Percentiles rank a stretch among this genome's conserved stretches.
Conservation (phyloP, 2,329 filamentous ascomycete genomes). For the Exophiala sp. region DNA sequence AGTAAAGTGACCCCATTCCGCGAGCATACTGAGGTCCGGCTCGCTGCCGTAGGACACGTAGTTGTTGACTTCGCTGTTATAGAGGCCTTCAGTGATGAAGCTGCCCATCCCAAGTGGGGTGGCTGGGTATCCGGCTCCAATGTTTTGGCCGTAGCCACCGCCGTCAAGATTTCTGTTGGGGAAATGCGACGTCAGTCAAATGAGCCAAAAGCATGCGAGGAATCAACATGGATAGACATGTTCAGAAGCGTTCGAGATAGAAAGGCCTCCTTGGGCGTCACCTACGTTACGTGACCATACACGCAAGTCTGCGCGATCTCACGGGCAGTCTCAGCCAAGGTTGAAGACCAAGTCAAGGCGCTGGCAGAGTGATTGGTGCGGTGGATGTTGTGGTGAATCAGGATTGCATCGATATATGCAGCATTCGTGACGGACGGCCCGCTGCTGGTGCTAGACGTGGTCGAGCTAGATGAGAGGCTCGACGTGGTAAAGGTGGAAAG, state of each 20-base stretch:
- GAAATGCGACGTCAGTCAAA: not conserved
- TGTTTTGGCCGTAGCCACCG: conserved; percentile 81
- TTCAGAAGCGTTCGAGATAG: conserved; percentile 56
- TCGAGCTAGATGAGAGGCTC: conserved; percentile 4
- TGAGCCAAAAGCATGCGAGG: not conserved
- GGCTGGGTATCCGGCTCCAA: conserved; percentile 59
- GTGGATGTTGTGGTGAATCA: conserved; percentile 78
- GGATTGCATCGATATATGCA: conserved; percentile 28
- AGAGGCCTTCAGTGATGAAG: conserved; percentile 76
- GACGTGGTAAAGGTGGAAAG: conserved; percentile 1
- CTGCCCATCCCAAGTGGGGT: conserved; percentile 45
- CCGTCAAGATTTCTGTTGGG: conserved; percentile 45
- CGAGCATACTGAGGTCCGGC: conserved; percentile 57
- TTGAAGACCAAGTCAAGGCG: conserved; percentile 58
- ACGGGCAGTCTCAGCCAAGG: conserved; percentile 58
- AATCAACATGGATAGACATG: not conserved
- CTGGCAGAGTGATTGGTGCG: conserved; percentile 71
- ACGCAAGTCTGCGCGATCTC: conserved; percentile 60
- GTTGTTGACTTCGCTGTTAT: conserved; percentile 65
- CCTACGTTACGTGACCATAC: conserved; percentile 72
- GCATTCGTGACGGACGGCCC: conserved; percentile 15
- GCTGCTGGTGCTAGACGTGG: conserved; percentile 3
- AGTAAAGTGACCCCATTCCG: conserved; percentile 66
- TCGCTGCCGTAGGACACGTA: conserved; percentile 51
- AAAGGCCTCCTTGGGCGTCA: not conserved